These are phyloP conservation scores for Eucalyptus caleyi DNA, from an alignment of 345 rosid species.

Conservation along the genomic window DNA sequence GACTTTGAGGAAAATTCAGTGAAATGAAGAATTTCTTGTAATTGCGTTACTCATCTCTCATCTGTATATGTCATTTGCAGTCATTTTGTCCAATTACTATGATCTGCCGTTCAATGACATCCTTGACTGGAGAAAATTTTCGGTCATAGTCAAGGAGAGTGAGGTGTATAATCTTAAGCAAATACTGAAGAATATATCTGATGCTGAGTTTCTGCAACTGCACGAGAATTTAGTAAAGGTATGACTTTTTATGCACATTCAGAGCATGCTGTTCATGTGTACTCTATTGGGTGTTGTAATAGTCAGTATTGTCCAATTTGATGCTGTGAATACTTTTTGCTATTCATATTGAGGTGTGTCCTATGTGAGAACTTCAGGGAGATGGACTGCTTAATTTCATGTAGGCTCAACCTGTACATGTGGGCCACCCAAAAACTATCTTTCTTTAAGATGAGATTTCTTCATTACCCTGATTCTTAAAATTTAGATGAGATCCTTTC, in stretches of 20 bases:
- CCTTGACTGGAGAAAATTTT: slow-evolving; percentile 62
- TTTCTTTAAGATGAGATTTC: not conserved
- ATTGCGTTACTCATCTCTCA: not conserved
- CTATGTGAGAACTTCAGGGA: not conserved
- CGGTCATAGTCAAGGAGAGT: slow-evolving; percentile 57
- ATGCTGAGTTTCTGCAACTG: slow-evolving; percentile 49
- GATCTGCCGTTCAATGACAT: slow-evolving; percentile 93
- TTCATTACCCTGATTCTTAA: not conserved
- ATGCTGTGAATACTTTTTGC: not conserved
- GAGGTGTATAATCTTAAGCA: slow-evolving; percentile 74
- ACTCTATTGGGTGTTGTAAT: not conserved
- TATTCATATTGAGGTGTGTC: not conserved
- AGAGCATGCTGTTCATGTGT: not conserved
- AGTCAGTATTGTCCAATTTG: not conserved
- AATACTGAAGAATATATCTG: slow-evolving; percentile 64
- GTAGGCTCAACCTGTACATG: not conserved
- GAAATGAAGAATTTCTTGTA: not conserved
- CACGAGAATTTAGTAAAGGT: slow-evolving; percentile 83
- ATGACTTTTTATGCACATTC: not conserved
- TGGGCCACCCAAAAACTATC: not conserved
- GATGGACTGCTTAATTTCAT: not conserved
- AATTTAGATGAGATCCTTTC: not conserved
- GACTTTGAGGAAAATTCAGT: not conserved
- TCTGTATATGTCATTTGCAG: slow-evolving; percentile 29
- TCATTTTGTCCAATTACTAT: slow-evolving; percentile 73